Base-by-base conservation (phyloP, 140 eudicot species). In the Artemisia princeps region DNA sequence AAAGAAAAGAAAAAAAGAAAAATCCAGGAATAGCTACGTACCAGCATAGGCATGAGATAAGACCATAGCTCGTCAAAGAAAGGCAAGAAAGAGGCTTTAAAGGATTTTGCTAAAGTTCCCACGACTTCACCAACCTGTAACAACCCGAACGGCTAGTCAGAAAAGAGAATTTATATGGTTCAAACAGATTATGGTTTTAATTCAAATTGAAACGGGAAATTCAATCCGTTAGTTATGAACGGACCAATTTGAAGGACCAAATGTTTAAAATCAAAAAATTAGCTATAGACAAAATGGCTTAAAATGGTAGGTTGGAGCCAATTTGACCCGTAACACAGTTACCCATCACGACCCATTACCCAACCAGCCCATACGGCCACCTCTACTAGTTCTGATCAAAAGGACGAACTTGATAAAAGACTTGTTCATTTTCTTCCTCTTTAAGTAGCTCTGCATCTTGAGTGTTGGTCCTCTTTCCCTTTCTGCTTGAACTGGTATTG, bases 21-120 rank as follows among this genome's bases (percentile, higher is more conserved):
- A 52, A 20, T 20, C 17, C 12, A 48, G 68, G 61, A 28, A 13
- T 3, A 55, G 7, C 37, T 57, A 74, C 96, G 81, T 78, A 91
- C 98, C 98, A 96, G 88, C 98, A 91, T 91, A 75, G 98, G 98
- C 84, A 84, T 81, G 58, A 91, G 74, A 68, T 91, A 91, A 6
- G 98, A 85, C 55, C 96, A 77, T 70, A 91, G 69, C 76, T 87
- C 95, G 77, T 91, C 98, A 83, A 91, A 91, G 89, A 87, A 91
- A 48, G 96, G 95, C 74, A 91, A 72, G 81, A 91, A 91, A 5
- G 98, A 76, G 17, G 82, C 91, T 79, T 91, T 91, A 70, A 85
- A 91, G 30, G 92, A 85, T 82, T 91, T 91, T 52, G 87, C 88
- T 78, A 91, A 72, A 12, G 98, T 87, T 69, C 96, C 98, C 80